phyloP scores from a whole-genome alignment of 2,329 filamentous ascomycete species.

The Aspergillus awamori region DNA sequence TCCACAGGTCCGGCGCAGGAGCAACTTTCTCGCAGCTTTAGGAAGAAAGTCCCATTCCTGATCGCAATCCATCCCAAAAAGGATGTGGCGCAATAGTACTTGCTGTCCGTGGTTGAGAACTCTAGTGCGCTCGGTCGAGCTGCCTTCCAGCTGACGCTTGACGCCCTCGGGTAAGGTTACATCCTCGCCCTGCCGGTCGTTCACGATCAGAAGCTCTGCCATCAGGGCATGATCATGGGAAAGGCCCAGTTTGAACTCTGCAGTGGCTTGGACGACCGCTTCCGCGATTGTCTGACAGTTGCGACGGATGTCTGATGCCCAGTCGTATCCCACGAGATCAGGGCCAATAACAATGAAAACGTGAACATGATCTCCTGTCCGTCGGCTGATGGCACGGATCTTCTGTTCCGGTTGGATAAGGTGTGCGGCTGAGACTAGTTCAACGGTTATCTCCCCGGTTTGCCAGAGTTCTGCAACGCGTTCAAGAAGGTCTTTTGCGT shows the following conservation, averaged over 20 bases:
- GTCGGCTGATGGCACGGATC: slow-evolving; percentile 14
- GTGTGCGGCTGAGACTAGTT: slow-evolving; percentile 19
- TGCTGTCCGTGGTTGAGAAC: slow-evolving; percentile 18
- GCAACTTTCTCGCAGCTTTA: slow-evolving; percentile 2
- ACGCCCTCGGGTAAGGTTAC: slow-evolving; percentile 19
- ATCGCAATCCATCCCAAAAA: slow-evolving; percentile 19
- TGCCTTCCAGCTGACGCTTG: slow-evolving; percentile 28
- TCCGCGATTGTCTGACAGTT: slow-evolving; percentile 42
- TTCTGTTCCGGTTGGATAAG: slow-evolving; percentile 17
- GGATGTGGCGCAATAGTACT: slow-evolving; percentile 16
- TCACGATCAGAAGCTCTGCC: slow-evolving; percentile 33
- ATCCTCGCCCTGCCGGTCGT: slow-evolving; percentile 32
- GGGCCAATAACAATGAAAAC: slow-evolving; percentile 33
- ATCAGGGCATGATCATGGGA: slow-evolving; percentile 38
- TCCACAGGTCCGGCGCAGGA: slow-evolving; percentile 48
- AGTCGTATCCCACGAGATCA: slow-evolving; percentile 24
- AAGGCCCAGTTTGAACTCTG: slow-evolving; percentile 35
- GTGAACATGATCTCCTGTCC: slow-evolving; percentile 24
- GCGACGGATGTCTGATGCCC: slow-evolving; percentile 31
- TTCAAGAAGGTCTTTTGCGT: slow-evolving; percentile 34
- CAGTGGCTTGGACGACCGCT: slow-evolving; percentile 38
- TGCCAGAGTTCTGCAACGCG: slow-evolving; percentile 38
- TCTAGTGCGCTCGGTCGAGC: slow-evolving; percentile 34
- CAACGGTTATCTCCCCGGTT: slow-evolving; percentile 15
- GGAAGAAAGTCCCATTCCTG: slow-evolving; percentile 20